Evolutionary conservation across 306 rosid species (phyloP).

Genomic region (Quercus ilex): DNA sequence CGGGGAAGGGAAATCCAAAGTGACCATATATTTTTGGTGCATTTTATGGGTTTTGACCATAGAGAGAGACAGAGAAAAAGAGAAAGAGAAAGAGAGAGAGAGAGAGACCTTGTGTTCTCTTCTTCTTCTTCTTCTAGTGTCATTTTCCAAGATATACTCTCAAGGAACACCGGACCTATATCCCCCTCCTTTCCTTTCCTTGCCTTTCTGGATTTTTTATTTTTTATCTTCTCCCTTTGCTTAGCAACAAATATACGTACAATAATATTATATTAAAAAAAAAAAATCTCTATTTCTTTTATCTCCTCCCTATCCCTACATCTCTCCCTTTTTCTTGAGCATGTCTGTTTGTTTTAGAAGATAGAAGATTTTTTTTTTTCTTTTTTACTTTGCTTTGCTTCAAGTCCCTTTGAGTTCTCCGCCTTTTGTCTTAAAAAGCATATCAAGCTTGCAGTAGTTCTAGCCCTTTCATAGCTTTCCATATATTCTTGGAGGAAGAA

Average conservation of each 20-base stretch:
- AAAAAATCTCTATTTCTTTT: not conserved
- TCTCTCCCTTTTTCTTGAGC: slow-evolving; percentile 24
- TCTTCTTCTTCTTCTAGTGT: slow-evolving; percentile 46
- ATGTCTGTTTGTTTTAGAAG: slow-evolving; percentile 45
- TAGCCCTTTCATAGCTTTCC: slow-evolving; percentile 21
- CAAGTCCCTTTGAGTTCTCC: not conserved
- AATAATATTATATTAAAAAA: too few species aligned
- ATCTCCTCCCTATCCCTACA: slow-evolving; percentile 14
- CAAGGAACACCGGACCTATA: slow-evolving; percentile 47
- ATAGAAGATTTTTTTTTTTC: slow-evolving; percentile 12
- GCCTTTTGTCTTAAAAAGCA: slow-evolving; percentile 10
- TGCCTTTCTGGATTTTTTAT: slow-evolving; percentile 32
- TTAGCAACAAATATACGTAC: not conserved
- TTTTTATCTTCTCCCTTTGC: slow-evolving; percentile 17
- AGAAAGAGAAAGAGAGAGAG: slow-evolving; percentile 24
- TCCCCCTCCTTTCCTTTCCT: slow-evolving; percentile 39
- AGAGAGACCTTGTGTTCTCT: slow-evolving; percentile 25
- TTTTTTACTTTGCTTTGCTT: not conserved
- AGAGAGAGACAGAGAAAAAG: not conserved
- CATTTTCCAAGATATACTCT: slow-evolving; percentile 85
- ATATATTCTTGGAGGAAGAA: not conserved
- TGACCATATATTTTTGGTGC: slow-evolving; percentile 28
- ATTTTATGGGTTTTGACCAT: slow-evolving; percentile 41
- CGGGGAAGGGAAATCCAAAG: slow-evolving; percentile 54
- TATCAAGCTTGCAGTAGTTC: not conserved